Conservation (phyloP, 768 basidiomycete species). For the Suillus cothurnatus region DNA sequence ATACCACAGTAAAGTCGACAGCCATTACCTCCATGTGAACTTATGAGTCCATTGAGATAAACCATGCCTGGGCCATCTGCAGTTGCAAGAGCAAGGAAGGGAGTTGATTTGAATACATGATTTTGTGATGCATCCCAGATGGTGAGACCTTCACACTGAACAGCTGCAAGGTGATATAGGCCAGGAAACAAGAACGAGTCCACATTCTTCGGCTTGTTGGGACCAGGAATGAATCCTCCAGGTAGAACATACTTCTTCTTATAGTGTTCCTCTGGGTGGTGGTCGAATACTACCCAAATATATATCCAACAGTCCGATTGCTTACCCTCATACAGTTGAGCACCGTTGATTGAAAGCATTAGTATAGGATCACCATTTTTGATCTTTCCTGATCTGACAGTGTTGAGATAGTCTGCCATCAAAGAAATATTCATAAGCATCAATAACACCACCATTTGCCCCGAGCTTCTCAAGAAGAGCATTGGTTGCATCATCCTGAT, state of each 20-base stretch:
- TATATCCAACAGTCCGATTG: neutral
- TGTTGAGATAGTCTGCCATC: constrained; percentile 18
- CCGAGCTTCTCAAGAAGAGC: constrained; percentile 8
- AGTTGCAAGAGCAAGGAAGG: constrained; percentile 17
- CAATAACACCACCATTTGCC: neutral
- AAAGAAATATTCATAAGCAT: neutral
- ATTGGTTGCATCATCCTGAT: constrained; percentile 7
- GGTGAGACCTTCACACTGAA: neutral
- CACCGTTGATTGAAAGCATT: constrained; percentile 5
- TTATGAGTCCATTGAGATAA: constrained; percentile 33
- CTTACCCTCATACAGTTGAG: neutral
- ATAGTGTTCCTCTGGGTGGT: neutral
- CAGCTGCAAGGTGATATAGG: neutral
- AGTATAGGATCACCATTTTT: constrained; percentile 16
- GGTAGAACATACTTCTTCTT: neutral
- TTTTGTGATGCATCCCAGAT: neutral
- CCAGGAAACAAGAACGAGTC: neutral
- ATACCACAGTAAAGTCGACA: constrained; percentile 37
- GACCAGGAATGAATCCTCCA: neutral
- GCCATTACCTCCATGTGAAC: constrained; percentile 31
- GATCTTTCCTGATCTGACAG: constrained; percentile 13
- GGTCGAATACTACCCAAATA: neutral
- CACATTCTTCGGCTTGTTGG: neutral
- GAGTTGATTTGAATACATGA: constrained; percentile 17
- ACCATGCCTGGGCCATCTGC: constrained; percentile 33